These are phyloP conservation scores for barrel medic (Medicago truncatula) DNA, from an alignment of 306 rosid genomes.

Conservation along the genomic window DNA sequence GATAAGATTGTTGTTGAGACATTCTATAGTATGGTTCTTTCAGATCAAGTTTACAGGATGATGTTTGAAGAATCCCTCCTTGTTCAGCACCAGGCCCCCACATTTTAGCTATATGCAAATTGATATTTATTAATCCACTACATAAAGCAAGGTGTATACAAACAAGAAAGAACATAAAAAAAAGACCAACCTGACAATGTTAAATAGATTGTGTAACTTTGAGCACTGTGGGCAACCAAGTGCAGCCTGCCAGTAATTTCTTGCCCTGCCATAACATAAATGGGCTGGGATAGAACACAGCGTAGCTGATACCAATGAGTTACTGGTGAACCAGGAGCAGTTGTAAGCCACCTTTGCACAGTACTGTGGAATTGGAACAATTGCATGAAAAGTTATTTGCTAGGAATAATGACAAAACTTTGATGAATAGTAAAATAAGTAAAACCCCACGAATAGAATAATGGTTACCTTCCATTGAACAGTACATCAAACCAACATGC, in stretches of 20 bases:
- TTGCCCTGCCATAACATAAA: slow-evolving; percentile 96
- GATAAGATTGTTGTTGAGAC: slow-evolving; percentile 90
- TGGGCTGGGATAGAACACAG: slow-evolving; percentile 91
- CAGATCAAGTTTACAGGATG: slow-evolving; percentile 93
- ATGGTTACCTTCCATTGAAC: slow-evolving; percentile 83
- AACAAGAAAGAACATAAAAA: slow-evolving; percentile 1
- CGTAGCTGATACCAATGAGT: slow-evolving; percentile 98
- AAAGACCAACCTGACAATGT: slow-evolving; percentile 72
- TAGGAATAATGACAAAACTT: neutral
- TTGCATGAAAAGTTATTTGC: slow-evolving; percentile 14
- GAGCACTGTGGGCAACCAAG: slow-evolving; percentile 92
- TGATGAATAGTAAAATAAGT: slow-evolving; percentile 11
- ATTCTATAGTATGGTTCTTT: slow-evolving; percentile 98
- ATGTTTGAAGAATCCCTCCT: slow-evolving; percentile 89
- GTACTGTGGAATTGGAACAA: slow-evolving; percentile 59
- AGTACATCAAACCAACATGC: slow-evolving; percentile 99
- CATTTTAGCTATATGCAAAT: slow-evolving; percentile 73
- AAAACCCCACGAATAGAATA: slow-evolving; percentile 17
- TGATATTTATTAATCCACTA: slow-evolving; percentile 37
- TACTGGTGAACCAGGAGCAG: slow-evolving; percentile 94
- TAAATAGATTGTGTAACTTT: slow-evolving; percentile 81
- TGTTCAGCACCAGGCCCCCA: slow-evolving; percentile 99
- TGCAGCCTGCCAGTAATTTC: slow-evolving; percentile 91
- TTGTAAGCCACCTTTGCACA: slow-evolving; percentile 94
- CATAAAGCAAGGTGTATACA: slow-evolving; percentile 23